Base-by-base conservation (phyloP, 768 basidiomycete genomes). In the Leccinum subgranulosum region DNA sequence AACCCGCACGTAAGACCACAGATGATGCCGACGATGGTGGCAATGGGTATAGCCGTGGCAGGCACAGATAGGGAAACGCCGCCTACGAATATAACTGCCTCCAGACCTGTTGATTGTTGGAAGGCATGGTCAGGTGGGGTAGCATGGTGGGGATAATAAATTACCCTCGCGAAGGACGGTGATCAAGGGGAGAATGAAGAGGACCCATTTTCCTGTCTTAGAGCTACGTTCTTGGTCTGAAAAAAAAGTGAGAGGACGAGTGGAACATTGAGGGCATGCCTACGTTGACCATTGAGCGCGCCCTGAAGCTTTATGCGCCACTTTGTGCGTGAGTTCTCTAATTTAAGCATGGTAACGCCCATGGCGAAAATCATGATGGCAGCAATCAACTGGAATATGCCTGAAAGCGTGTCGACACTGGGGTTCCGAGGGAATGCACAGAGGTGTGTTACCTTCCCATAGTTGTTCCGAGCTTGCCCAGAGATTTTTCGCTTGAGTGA, bases 321-420 rank as follows among this genome's bases (percentile, higher is more conserved):
- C 73, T 92, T 94, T n/a, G 88, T 82, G 70, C 93, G 90, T 11
- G 96, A 89, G 66, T 88, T 81, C 72, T 98, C 95, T 83, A 99
- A 87, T 69, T 92, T 94, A 59, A 99, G 84, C 90, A 98, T 95
- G 34, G 89, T 88, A 39, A 98, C 67, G 3, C 92, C 94, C 93
- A 98, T 96, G 68, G 88, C 78, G 71, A 94, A 92, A 66, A 97
- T 94, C 81, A 97, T 84, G 64, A 92, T 56, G 11, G 84, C 71
- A 0, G 89, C 89, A 54, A 92, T 78, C 55, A 91, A 73, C 61
- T 84, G 75, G 66, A 90, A 92, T 58, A 84, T 79, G 27, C 85
- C 88, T 90, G 21, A 54, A 39, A 41, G 39, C 49, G 28, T 0
- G 47, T 49, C 3, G 59, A 58, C 39, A 39, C 0, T 4, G 45